Conservation (phyloP, 164 flowering plant genomes). For the Amborella trichopoda region DNA sequence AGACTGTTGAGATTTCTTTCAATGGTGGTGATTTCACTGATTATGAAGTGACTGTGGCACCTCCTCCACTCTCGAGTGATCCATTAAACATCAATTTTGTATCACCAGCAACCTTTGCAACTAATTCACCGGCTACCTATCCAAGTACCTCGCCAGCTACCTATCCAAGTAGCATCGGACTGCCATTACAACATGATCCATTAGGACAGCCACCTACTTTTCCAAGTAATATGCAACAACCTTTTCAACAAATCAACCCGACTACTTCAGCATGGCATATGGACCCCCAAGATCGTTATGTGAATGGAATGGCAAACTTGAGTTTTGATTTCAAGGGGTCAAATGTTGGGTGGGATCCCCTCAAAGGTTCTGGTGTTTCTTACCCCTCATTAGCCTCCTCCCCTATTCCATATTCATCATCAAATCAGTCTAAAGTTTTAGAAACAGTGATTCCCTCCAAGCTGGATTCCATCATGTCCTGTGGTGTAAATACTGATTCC, state of each 20-base stretch:
- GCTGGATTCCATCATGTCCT: slow-evolving; percentile 24
- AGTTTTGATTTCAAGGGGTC: no score
- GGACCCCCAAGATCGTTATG: slow-evolving; percentile 32
- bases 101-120: no score
- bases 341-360: no score
- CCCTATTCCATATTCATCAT: neutral
- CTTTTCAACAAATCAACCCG: slow-evolving; percentile 23
- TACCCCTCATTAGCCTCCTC: no score
- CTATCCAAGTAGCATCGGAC: no score
- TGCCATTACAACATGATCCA: no score
- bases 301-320: slow-evolving; percentile 35
- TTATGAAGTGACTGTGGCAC: no score
- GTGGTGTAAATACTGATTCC: slow-evolving; percentile 20
- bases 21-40: no score
- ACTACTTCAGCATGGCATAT: slow-evolving; percentile 31
- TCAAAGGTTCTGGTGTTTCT: slow-evolving; percentile 16
- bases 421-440: slow-evolving; percentile 9
- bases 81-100: no score
- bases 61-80: no score
- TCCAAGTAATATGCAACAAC: slow-evolving; percentile 18
- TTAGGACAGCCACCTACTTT: slow-evolving; percentile 22
- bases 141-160: no score
- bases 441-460: slow-evolving; percentile 36
- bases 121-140: no score
- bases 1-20: slow-evolving; percentile 16